Base-by-base conservation (phyloP, 2,329 filamentous ascomycete genomes). In the Colletotrichum tropicale region DNA sequence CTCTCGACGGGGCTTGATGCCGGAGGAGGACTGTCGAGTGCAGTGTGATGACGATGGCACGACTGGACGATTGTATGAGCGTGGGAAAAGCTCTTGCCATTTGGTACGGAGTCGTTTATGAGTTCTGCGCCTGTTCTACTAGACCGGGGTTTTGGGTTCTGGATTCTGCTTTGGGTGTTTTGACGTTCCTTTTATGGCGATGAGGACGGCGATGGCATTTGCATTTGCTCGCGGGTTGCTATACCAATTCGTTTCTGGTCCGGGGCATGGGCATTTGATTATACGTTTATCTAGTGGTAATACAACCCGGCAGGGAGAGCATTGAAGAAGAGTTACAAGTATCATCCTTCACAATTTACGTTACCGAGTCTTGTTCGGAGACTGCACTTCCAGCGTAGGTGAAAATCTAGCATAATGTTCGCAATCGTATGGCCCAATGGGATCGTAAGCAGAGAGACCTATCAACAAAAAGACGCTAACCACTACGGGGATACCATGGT, bases 21-120 rank as follows among this genome's bases (percentile, higher is more conserved):
- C 64, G 70, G 64, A 77, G 56, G 75, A 77, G 72, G 72, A 70
- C 55, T 75, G 66, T 69, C 43, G 62, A 69, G 48, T 58, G 67
- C 74, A 76, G 66, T 74, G 70, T 62, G 71, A 76, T 76, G 70
- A 77, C 56, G 76, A 77, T 68, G 74, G 76, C 76, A 78, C 77
- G 77, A 78, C 66, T 69, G 77, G 69, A 77, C 74, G 76, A 77
- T 74, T 78, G 72, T 78, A 78, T 73, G 77, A 78, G 62, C 30
- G 72, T 65, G 69, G 72, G 64, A 72, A 74, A 67, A 48, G 52
- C 70, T 43, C 48, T 67, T 34, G 61, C 58, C 55, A 71, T 71
- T 71, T 69, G 74, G 64, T 48, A 18, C 12, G 30, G 62, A 48
- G 58, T 65, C n/a, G 26, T 72, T n/a, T 52, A 43, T 58, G 38